These are phyloP conservation scores for Conringia planisiliqua DNA, from an alignment of 345 rosid species.

Conservation along the genomic window DNA sequence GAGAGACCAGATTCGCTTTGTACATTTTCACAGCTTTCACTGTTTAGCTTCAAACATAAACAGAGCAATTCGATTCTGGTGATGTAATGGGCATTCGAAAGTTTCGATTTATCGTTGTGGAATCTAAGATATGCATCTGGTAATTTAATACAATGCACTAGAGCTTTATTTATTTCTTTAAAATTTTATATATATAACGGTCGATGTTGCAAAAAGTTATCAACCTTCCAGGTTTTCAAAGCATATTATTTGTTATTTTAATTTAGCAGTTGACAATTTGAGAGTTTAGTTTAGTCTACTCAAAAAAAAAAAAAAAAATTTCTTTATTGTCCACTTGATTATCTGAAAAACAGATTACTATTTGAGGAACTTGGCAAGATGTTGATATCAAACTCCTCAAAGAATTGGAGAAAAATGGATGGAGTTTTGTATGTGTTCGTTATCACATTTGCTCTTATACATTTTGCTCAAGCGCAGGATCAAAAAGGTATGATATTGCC, in stretches of 20 bases:
- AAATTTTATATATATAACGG: background rate
- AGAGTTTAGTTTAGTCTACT: background rate
- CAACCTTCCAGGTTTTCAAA: background rate
- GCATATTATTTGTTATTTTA: background rate
- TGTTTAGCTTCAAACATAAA: background rate
- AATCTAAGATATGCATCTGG: background rate
- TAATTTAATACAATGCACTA: background rate
- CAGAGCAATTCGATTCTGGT: background rate
- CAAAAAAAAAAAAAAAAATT: background rate
- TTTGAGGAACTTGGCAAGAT: constrained; percentile 10
- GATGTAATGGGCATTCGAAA: background rate
- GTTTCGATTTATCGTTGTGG: background rate
- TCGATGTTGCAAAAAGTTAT: background rate
- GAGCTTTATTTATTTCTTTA: background rate
- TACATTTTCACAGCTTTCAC: background rate
- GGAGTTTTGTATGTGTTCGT: background rate
- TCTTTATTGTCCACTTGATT: background rate
- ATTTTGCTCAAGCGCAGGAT: constrained; percentile 31
- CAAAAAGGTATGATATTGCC: constrained; percentile 29
- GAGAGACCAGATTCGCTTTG: background rate
- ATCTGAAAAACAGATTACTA: background rate
- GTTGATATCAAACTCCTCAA: background rate
- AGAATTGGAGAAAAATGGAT: constrained; percentile 7
- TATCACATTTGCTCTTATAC: constrained; percentile 1
- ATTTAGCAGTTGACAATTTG: constrained; percentile 2